Conservation (phyloP, 2,329 filamentous ascomycete genomes). For the Microcera coccophila region DNA sequence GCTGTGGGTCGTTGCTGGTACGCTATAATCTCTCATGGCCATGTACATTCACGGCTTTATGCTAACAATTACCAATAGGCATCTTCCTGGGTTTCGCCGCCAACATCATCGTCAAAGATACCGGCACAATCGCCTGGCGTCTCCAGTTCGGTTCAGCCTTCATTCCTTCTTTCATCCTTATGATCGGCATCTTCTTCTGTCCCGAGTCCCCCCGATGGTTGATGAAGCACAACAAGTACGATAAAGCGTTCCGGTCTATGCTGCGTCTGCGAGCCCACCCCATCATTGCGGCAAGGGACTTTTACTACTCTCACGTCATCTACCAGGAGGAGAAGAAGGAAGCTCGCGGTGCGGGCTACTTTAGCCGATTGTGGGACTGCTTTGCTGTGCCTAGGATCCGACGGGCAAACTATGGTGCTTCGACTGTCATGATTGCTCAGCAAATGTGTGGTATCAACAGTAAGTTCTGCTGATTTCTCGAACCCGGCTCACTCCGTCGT, state of each 20-base stretch:
- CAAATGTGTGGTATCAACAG: slow-evolving; percentile 16
- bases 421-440: slow-evolving; percentile 3
- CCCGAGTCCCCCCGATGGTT: slow-evolving; percentile 57
- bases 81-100: slow-evolving; percentile 43
- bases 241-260: slow-evolving; percentile 51
- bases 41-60: too few species aligned
- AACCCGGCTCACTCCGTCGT: too few species aligned
- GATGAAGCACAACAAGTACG: slow-evolving; percentile 55
- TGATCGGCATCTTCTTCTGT: slow-evolving; percentile 57
- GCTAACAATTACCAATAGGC: too few species aligned
- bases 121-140: slow-evolving; percentile 52
- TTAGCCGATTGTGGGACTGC: slow-evolving; percentile 18
- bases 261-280: slow-evolving; percentile 5
- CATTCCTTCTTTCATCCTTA: slow-evolving; percentile 45
- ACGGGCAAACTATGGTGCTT: slow-evolving; percentile 23
- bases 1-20: background rate
- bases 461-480: too few species aligned
- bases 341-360: background rate
- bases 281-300: slow-evolving; percentile 1
- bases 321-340: background rate
- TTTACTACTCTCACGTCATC: slow-evolving; percentile 4
- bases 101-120: slow-evolving; percentile 51
- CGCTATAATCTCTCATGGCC: too few species aligned
- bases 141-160: slow-evolving; percentile 58
- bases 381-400: slow-evolving; percentile 17